Percentiles rank a stretch among this genome's conserved stretches.
Evolutionary conservation across 208 protist genomes (phyloP).

Genomic region (Trypanosoma avium): DNA sequence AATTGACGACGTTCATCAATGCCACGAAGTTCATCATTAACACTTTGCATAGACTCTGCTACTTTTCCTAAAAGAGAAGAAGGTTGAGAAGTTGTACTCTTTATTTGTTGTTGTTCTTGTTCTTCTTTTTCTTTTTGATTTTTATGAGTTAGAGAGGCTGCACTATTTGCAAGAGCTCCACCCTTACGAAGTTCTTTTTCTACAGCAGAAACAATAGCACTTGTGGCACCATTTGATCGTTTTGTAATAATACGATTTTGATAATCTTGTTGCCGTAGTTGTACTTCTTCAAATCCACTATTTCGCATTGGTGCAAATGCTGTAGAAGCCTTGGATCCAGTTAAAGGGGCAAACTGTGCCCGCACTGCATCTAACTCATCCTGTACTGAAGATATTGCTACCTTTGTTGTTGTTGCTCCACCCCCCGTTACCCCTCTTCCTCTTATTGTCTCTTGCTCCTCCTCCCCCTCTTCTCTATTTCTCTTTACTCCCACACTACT

Average conservation of each 20-base stretch:
- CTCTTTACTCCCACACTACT: neutral
- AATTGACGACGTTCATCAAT: conserved; percentile 41
- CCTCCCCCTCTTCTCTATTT: too few relatives aligned
- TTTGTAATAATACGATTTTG: conserved; percentile 5
- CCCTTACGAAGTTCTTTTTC: conserved; percentile 10
- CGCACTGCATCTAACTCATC: conserved; percentile 19
- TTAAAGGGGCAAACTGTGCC: conserved; percentile 27
- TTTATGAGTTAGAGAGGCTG: neutral
- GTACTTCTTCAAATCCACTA: conserved; percentile 9
- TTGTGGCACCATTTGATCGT: conserved; percentile 12
- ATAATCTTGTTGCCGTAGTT: conserved; percentile 4
- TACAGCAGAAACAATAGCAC: conserved; percentile 17
- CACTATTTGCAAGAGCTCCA: conserved; percentile 6
- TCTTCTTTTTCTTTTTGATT: neutral
- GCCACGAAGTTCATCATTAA: conserved; percentile 46
- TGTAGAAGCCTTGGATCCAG: conserved; percentile 2
- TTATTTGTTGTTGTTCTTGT: neutral
- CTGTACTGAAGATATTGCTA: neutral
- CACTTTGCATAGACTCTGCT: conserved; percentile 42
- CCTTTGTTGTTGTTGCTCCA: neutral
- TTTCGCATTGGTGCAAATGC: conserved; percentile 19
- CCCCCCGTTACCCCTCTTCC: too few relatives aligned
- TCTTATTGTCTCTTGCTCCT: too few relatives aligned
- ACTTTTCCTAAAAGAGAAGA: conserved; percentile 31
- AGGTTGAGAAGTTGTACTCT: neutral